Conservation (phyloP, 768 basidiomycete genomes). For the Trametes villosa region DNA sequence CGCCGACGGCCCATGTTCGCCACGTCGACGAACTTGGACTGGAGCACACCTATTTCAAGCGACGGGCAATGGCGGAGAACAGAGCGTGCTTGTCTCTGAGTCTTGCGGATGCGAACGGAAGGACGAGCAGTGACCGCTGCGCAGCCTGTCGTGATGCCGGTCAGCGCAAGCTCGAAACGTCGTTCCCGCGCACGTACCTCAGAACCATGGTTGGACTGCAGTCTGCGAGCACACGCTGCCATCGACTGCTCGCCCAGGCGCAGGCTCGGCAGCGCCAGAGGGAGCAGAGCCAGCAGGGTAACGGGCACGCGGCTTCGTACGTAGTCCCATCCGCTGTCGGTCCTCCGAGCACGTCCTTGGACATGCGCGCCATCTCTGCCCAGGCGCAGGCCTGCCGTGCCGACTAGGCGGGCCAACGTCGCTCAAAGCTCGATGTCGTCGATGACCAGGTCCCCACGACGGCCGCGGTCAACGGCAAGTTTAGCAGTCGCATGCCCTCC, state of each 20-base stretch:
- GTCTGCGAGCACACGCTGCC: no score
- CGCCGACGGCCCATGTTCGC: no score
- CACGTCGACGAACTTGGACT: no score
- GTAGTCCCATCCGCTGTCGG: conserved; percentile 74
- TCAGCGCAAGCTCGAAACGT: no score
- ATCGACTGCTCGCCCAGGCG: conserved; percentile 63
- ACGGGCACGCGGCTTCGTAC: conserved; percentile 54
- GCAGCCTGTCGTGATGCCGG: no score
- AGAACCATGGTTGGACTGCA: no score
- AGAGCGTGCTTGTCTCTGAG: no score
- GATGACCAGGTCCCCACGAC: conserved; percentile 81
- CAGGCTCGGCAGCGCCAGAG: conserved; percentile 62
- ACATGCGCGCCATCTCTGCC: conserved; percentile 58
- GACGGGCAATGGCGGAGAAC: no score
- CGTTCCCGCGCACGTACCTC: no score
- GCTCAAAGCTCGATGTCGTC: conserved; percentile 58
- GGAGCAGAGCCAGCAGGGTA: conserved; percentile 49
- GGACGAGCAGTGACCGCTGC: no score
- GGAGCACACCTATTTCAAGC: no score
- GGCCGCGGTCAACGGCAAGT: conserved; percentile 75
- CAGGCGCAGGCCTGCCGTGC: conserved; percentile 67
- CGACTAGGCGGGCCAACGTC: conserved; percentile 68
- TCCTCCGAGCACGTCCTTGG: conserved; percentile 65
- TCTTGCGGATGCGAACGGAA: no score
- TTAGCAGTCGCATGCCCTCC: conserved; percentile 64